Evolutionary conservation across 1,284 basidiomycete species (phyloP).

Genomic region (Trametes versicolor): DNA sequence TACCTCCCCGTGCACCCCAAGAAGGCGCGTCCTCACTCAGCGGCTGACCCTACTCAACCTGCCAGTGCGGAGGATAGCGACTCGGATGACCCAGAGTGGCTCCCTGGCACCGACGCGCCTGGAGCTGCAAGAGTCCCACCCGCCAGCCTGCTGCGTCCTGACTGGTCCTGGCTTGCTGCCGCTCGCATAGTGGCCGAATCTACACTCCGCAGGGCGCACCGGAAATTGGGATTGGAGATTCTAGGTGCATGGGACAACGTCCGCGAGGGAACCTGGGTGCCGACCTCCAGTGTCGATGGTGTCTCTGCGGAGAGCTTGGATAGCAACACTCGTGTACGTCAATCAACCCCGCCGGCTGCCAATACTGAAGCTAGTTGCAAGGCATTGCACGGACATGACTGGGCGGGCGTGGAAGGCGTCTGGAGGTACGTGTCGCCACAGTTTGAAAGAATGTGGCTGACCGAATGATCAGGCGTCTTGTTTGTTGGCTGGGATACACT

Average conservation of each 20-base stretch:
- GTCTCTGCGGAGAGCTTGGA: too few species aligned
- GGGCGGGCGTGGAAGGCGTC: not conserved
- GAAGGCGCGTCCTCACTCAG: constrained; percentile 5
- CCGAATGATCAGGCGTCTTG: constrained; percentile 49
- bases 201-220: constrained; percentile 35
- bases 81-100: constrained; percentile 21
- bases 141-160: not conserved
- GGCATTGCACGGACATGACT: not conserved
- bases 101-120: not conserved
- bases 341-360: too few species aligned
- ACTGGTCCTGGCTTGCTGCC: constrained; percentile 39
- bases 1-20: constrained; percentile 47
- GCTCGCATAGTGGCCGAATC: constrained; percentile 42
- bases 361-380: not conserved
- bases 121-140: not conserved
- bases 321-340: too few species aligned
- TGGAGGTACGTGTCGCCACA: not conserved
- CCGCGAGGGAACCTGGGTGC: not conserved
- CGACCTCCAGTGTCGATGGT: not conserved
- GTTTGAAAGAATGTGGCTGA: not conserved
- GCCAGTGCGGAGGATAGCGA: too few species aligned
- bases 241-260: constrained; percentile 1
- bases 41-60: too few species aligned
- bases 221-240: constrained; percentile 33
- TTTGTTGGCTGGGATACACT: constrained; percentile 67